Conservation (phyloP, 495 filamentous ascomycete genomes). For the Lindgomyces ingoldianus region DNA sequence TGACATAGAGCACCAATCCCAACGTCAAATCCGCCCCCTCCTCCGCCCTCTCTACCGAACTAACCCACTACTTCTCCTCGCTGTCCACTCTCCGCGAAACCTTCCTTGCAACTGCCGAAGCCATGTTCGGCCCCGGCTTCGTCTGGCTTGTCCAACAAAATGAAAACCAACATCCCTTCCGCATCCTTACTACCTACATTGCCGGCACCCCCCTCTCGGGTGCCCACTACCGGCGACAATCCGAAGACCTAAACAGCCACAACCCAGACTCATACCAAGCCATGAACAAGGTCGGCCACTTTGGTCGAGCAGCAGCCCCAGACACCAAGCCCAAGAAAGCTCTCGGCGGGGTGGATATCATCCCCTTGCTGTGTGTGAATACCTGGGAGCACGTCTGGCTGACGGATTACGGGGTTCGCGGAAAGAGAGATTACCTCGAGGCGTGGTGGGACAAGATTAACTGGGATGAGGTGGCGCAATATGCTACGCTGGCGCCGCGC, state of each 20-base stretch:
- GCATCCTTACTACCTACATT: slow-evolving; percentile 85
- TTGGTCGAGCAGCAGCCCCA: slow-evolving; percentile 40
- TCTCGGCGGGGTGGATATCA: slow-evolving; percentile 64
- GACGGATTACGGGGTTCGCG: slow-evolving; percentile 76
- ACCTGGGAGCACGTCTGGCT: slow-evolving; percentile 97
- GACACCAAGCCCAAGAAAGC: slow-evolving; percentile 45
- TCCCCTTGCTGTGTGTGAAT: slow-evolving; percentile 84
- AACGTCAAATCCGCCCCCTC: slow-evolving; percentile 54
- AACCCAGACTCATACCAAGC: slow-evolving; percentile 33
- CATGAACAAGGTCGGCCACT: slow-evolving; percentile 49
- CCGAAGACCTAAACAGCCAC: slow-evolving; percentile 76
- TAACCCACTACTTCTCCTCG: slow-evolving; percentile 72
- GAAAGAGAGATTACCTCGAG: slow-evolving; percentile 75
- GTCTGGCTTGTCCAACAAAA: slow-evolving; percentile 76
- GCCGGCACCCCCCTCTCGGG: slow-evolving; percentile 85
- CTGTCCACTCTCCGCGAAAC: slow-evolving; percentile 76
- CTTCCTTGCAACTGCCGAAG: slow-evolving; percentile 75
- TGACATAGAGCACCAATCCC: slow-evolving; percentile 51
- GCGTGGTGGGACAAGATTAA: slow-evolving; percentile 85
- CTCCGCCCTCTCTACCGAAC: slow-evolving; percentile 45
- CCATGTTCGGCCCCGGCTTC: slow-evolving; percentile 96
- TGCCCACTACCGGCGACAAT: slow-evolving; percentile 79
- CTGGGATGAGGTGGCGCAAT: slow-evolving; percentile 67
- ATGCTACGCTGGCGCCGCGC: slow-evolving; percentile 3
- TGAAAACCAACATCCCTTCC: slow-evolving; percentile 50